Percentiles rank a stretch among this genome's conserved stretches.
phyloP scores from a whole-genome alignment of 1,284 basidiomycete genomes.

The Singerocomus rubriflavus region DNA sequence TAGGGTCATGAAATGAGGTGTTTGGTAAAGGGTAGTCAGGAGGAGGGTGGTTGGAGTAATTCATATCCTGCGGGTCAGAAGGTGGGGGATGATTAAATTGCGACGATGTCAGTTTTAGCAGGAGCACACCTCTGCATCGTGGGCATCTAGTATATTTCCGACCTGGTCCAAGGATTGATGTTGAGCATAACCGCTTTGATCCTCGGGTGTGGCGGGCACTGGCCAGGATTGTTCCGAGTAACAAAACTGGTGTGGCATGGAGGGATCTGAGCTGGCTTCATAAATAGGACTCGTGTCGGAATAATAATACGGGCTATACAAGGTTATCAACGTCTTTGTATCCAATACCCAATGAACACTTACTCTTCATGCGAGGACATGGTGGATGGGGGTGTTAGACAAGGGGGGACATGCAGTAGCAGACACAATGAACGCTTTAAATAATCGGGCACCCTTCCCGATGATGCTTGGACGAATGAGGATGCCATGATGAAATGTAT shows the following conservation, averaged over 20 bases:
- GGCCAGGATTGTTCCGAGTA: conserved; percentile 5
- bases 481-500: conserved; percentile 19
- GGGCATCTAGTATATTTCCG: background rate
- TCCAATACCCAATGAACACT: conserved; percentile 1
- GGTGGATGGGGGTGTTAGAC: conserved; percentile 4
- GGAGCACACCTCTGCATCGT: conserved; percentile 11
- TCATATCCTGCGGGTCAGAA: conserved; percentile 8
- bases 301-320: conserved; percentile 9
- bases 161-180: conserved; percentile 1
- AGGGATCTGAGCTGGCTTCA: conserved; percentile 5
- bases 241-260: background rate
- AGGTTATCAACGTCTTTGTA: conserved; percentile 4
- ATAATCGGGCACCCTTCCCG: conserved; percentile 15
- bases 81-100: background rate
- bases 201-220: background rate
- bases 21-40: background rate
- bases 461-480: conserved; percentile 19
- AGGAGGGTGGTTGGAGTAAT: background rate
- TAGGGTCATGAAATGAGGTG: background rate
- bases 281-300: background rate
- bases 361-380: conserved; percentile 23
- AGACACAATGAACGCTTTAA: conserved; percentile 19
- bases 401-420: conserved; percentile 4
- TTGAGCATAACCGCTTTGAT: conserved; percentile 5
- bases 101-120: conserved; percentile 3